Percentiles rank a stretch among this genome's conserved stretches.
These are phyloP conservation scores for Mortierella alpina DNA, from an alignment of 192 early-diverging fungal species.

Conservation along the genomic window DNA sequence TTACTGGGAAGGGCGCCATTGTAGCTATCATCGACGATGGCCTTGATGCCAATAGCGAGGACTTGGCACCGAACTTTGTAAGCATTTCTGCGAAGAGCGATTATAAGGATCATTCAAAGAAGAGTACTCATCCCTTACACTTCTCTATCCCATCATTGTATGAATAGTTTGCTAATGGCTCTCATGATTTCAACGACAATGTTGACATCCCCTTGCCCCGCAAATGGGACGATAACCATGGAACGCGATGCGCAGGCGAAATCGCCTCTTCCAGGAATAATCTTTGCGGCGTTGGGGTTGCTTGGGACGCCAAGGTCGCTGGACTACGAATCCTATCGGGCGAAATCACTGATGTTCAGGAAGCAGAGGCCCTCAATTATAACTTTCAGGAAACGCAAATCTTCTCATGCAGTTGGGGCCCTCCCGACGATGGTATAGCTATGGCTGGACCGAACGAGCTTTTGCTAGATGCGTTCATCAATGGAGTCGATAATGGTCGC, in stretches of 20 bases:
- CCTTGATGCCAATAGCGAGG: conserved; percentile 85
- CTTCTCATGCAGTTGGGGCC: conserved; percentile 97
- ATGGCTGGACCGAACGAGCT: conserved; percentile 87
- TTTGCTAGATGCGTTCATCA: conserved; percentile 85
- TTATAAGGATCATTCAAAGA: background rate
- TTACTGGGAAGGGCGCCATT: conserved; percentile 87
- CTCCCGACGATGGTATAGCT: conserved; percentile 86
- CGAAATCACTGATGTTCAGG: conserved; percentile 91
- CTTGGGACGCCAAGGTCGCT: conserved; percentile 88
- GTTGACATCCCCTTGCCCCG: conserved; percentile 78
- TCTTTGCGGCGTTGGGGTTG: conserved; percentile 94
- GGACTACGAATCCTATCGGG: conserved; percentile 91
- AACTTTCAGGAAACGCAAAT: conserved; percentile 90
- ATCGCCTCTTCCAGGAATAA: conserved; percentile 93
- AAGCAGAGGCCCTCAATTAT: conserved; percentile 91
- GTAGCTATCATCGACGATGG: conserved; percentile 98
- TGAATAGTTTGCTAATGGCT: conserved; percentile 79
- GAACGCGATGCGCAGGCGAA: conserved; percentile 97
- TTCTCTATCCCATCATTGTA: background rate
- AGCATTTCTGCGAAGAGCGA: conserved; percentile 26
- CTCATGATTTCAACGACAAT: conserved; percentile 95
- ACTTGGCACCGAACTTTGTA: conserved; percentile 91
- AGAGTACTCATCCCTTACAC: background rate
- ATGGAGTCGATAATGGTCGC: conserved; percentile 88
- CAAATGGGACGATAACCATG: conserved; percentile 86